Evolutionary conservation across 768 basidiomycete species (phyloP).

Genomic region (Tremella fuciformis): DNA sequence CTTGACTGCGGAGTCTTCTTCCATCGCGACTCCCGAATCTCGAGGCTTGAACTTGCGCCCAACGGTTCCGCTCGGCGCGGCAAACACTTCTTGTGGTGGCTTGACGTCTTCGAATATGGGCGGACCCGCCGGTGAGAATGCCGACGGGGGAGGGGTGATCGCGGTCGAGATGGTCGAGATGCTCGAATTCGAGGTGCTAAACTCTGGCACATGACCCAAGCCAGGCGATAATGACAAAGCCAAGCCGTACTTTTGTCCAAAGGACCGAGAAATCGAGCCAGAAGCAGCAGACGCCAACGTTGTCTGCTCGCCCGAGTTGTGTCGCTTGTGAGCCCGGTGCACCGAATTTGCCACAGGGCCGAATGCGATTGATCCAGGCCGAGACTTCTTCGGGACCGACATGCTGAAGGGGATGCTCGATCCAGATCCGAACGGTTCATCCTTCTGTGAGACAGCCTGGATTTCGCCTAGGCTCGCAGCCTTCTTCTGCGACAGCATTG

Average conservation of each 20-base stretch:
- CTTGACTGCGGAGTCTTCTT: slow-evolving; percentile 18
- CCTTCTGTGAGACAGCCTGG: slow-evolving; percentile 37
- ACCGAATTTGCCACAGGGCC: background rate
- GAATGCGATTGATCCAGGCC: slow-evolving; percentile 21
- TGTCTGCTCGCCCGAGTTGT: slow-evolving; percentile 33
- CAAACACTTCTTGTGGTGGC: slow-evolving; percentile 47
- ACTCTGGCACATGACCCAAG: slow-evolving; percentile 33
- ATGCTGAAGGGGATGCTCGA: slow-evolving; percentile 7
- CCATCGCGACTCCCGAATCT: slow-evolving; percentile 47
- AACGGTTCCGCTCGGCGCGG: slow-evolving; percentile 29
- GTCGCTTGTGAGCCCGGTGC: slow-evolving; percentile 28
- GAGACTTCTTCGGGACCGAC: slow-evolving; percentile 19
- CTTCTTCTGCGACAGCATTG: slow-evolving; percentile 18
- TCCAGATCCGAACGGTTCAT: slow-evolving; percentile 36
- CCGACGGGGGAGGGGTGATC: slow-evolving; percentile 37
- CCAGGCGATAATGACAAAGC: slow-evolving; percentile 35
- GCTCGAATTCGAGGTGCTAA: slow-evolving; percentile 41
- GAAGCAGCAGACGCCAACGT: slow-evolving; percentile 8
- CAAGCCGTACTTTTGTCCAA: slow-evolving; percentile 47
- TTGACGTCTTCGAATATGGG: slow-evolving; percentile 50
- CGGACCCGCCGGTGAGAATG: slow-evolving; percentile 42
- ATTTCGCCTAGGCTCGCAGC: slow-evolving; percentile 19
- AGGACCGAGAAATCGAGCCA: slow-evolving; percentile 42
- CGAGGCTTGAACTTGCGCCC: slow-evolving; percentile 47
- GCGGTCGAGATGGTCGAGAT: slow-evolving; percentile 36